These are phyloP conservation scores for Hemileccinum impolitum DNA, from an alignment of 768 basidiomycete species.

Conservation along the genomic window DNA sequence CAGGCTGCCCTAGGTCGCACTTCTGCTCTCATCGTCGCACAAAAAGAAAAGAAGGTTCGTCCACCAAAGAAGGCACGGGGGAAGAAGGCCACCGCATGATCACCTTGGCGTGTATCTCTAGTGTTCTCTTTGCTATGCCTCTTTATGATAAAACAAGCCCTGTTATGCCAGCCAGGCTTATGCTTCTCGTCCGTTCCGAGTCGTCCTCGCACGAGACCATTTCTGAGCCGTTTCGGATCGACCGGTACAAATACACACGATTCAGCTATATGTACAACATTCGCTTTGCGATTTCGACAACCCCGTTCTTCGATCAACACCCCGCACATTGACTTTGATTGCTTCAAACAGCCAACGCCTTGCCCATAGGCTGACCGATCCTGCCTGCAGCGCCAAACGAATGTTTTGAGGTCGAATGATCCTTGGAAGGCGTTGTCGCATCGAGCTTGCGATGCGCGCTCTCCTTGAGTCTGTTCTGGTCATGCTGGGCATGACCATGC, in stretches of 20 bases:
- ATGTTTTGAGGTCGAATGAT: constrained; percentile 31
- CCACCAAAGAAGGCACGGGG: constrained; percentile 72
- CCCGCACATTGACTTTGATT: constrained; percentile 1
- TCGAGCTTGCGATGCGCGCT: constrained; percentile 45
- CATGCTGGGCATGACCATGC: constrained; percentile 33
- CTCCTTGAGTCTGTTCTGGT: constrained; percentile 47
- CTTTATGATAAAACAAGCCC: constrained; percentile 18
- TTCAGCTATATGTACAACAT: constrained; percentile 8
- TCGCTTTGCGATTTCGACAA: background rate
- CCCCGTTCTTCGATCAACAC: background rate
- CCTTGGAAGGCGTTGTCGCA: constrained; percentile 47
- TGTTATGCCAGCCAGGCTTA: constrained; percentile 5
- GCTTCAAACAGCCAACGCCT: constrained; percentile 33
- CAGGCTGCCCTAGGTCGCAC: constrained; percentile 76
- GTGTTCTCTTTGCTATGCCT: constrained; percentile 19
- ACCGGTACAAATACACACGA: constrained; percentile 22
- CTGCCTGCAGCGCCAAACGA: constrained; percentile 44
- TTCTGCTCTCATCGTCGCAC: constrained; percentile 65
- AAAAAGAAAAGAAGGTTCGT: constrained; percentile 65
- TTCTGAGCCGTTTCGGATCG: constrained; percentile 2
- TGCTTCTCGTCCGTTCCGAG: background rate
- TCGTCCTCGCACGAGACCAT: background rate
- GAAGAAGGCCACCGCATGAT: constrained; percentile 47
- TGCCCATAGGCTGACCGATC: constrained; percentile 59
- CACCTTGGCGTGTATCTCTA: constrained; percentile 24